Base-by-base conservation (phyloP, 2,329 filamentous ascomycete species). In the Venturia effusa region DNA sequence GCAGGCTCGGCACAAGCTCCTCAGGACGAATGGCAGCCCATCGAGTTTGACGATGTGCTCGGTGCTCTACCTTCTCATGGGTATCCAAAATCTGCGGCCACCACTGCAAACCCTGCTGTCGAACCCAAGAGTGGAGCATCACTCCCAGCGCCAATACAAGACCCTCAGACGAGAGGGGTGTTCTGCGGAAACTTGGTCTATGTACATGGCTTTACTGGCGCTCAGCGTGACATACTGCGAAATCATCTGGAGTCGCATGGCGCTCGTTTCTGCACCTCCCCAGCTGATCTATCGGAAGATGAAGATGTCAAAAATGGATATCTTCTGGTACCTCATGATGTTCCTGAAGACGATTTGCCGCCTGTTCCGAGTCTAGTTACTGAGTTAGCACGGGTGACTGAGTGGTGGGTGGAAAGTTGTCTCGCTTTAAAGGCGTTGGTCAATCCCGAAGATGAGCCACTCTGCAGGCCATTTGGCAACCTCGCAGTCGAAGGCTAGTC, bases 371-470 rank as follows among this genome's bases (percentile, higher is more conserved):
- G 70, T 60, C 66, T 68, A 27, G 74, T 77, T 67, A 77, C 68
- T 61, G 59, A 64, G 55, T 61, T 73, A 51, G 68, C 62, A 62
- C 62, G 79, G 63, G 86, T 96, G 39, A 97, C 92, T 13, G 92
- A 96, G 71, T 95, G 94, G 81, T 99, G 93, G 83, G 81, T 99
- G 62, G 94, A 99, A 76, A 85, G 86, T 59, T 97, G 93, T 72
- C 78, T 99, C 45, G 86, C 92, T 72, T 84, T 84, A 67, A 94
- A 90, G 74, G 78, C 77, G 32, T 83, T 93, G 68, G 80, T 90
- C 59, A 79, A 88, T 37, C 90, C 92, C 5, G 77, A 80, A 61
- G 79, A 84, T 4, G 86, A 94, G 71, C 81, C 89, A 48, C 82
- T 95, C 30, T 92, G 90, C 65, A 85, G 84, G 7, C 92, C 94